Base-by-base conservation (phyloP, 140 eudicot species). In the Oenanthe javanica region DNA sequence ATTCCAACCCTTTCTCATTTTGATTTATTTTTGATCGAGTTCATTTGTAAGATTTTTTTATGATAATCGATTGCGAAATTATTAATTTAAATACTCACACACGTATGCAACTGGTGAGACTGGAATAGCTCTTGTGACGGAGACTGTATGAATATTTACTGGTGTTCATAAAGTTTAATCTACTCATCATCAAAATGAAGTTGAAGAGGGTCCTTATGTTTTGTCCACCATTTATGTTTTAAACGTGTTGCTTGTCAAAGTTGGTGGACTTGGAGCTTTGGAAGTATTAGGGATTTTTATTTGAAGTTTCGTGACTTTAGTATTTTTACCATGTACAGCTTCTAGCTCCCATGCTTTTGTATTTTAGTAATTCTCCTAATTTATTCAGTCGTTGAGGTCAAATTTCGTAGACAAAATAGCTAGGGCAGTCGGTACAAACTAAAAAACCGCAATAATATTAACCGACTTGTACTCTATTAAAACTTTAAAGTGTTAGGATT, bases 91-190 rank as follows among this genome's bases (percentile, higher is more conserved):
- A 61, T 61, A n/a, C 36, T 61, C 69, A 61, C 36, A 0, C 69
- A 5, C 0, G 9, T 0, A 61, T 61, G 36, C 36, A 2, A 21
- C 69, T 1, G 36, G 0, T 21, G 3, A 9, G 4, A 61, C 14
- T 3, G 69, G 13, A 59, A 59, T 59, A 9, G 69, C 69, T 59
- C 69, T 59, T 21, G 66, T 57, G 36, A 59, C 8, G 36, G 69
- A n/a, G 69, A 61, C 36, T n/a, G 4, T 12, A 59, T 5, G 3
- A 57, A 27, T 61, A n/a, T 61, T 61, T 25, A 61, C 36, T 61
- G 36, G 69, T 21, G 69, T 47, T 47, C 81, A 79, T 63, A 79
- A 46, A 42, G 75, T 79, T 79, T 63, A 75, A 79, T 64, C 75
- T 45, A 79, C 59, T 61, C 3, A 45, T 19, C 57, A 3, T 5